Percentiles rank a stretch among this genome's conserved stretches.
phyloP scores from a whole-genome alignment of 257 asterid genomes.

The Thymus mandschuricus region DNA sequence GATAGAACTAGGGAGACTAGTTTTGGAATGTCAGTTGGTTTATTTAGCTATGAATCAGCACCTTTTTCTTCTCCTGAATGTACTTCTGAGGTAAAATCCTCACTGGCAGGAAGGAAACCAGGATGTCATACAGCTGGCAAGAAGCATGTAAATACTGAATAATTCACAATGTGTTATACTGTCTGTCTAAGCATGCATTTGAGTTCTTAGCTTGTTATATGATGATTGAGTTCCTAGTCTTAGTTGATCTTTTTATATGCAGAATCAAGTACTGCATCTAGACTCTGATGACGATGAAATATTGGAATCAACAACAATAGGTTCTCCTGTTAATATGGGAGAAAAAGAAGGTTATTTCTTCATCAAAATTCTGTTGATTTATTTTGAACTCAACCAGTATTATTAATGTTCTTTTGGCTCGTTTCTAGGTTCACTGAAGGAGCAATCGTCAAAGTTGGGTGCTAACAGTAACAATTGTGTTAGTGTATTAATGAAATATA shows the following conservation, averaged over 20 bases:
- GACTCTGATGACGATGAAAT: slow-evolving; percentile 64
- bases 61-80: slow-evolving; percentile 18
- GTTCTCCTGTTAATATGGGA: slow-evolving; percentile 29
- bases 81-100: slow-evolving; percentile 38
- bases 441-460: slow-evolving; percentile 33
- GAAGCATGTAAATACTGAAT: slow-evolving; percentile 35
- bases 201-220: slow-evolving; percentile 23
- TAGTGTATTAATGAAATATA: slow-evolving; percentile 26
- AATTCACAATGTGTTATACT: slow-evolving; percentile 16
- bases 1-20: slow-evolving; percentile 28
- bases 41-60: slow-evolving; percentile 31
- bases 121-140: slow-evolving; percentile 36
- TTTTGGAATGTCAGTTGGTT: slow-evolving; percentile 31
- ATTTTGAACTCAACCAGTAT: slow-evolving; percentile 19
- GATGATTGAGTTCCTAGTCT: slow-evolving; percentile 25
- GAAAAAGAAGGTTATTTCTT: slow-evolving; percentile 49
- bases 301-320: slow-evolving; percentile 34
- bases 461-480: slow-evolving; percentile 41
- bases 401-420: slow-evolving; percentile 30
- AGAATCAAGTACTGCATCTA: slow-evolving; percentile 47
- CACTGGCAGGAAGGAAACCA: slow-evolving; percentile 33
- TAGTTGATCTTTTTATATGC: slow-evolving; percentile 35
- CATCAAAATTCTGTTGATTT: slow-evolving; percentile 23
- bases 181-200: slow-evolving; percentile 32
- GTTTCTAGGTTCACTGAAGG: slow-evolving; percentile 51